These are phyloP conservation scores for Alnus glutinosa DNA, from an alignment of 306 rosid species.

Conservation along the genomic window DNA sequence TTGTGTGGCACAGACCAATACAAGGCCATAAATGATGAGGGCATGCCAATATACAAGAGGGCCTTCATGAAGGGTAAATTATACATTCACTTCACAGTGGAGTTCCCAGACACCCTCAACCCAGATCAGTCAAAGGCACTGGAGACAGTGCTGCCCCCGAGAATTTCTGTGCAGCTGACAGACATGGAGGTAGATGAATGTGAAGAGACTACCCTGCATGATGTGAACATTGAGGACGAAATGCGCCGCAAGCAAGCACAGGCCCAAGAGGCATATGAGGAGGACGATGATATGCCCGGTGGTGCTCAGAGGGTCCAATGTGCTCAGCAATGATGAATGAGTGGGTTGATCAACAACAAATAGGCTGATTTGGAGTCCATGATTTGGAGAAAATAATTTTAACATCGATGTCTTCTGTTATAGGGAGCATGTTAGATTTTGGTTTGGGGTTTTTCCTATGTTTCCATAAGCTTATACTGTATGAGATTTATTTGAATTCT, in stretches of 20 bases:
- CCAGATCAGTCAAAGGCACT: conserved; percentile 69
- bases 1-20: conserved; percentile 55
- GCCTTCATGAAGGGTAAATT: conserved; percentile 95
- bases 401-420: neutral
- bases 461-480: neutral
- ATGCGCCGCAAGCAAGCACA: conserved; percentile 64
- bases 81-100: conserved; percentile 80
- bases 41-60: conserved; percentile 93
- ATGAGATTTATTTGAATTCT: neutral
- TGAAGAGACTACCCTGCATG: conserved; percentile 87
- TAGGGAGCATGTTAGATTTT: neutral
- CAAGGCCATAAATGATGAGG: conserved; percentile 90
- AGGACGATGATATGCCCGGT: conserved; percentile 85
- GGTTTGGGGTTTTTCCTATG: neutral
- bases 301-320: conserved; percentile 97
- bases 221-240: conserved; percentile 89
- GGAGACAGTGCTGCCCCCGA: conserved; percentile 65
- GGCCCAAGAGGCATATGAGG: conserved; percentile 77
- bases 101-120: conserved; percentile 69
- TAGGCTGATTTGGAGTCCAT: neutral
- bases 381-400: neutral
- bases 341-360: neutral
- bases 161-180: conserved; percentile 49
- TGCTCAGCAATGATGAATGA: conserved; percentile 67
- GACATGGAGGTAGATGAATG: conserved; percentile 97